Conservation (phyloP, 1,284 basidiomycete genomes). For the Cryptococcus sp. region DNA sequence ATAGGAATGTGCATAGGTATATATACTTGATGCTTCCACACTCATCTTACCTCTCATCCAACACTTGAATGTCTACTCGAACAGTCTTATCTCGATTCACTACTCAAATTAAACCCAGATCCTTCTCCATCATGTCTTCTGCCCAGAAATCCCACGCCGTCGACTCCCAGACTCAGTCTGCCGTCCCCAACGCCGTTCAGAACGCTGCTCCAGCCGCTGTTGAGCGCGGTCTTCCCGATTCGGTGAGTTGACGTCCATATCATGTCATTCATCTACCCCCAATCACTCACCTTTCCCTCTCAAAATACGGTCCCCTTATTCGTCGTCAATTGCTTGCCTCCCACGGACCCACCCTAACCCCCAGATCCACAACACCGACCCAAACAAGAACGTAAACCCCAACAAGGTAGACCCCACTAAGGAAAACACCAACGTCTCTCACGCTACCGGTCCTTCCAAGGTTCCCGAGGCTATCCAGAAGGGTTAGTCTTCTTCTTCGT, state of each 20-base stretch:
- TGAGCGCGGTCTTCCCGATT: constrained; percentile 21
- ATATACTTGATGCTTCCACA: too few species aligned
- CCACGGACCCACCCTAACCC: not conserved
- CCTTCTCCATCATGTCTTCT: not conserved
- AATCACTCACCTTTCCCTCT: not conserved
- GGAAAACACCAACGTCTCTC: constrained; percentile 13
- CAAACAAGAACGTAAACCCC: constrained; percentile 7
- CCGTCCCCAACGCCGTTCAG: constrained; percentile 19
- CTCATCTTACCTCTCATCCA: too few species aligned
- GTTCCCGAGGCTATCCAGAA: constrained; percentile 32
- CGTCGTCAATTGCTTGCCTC: not conserved
- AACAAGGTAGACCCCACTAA: not conserved
- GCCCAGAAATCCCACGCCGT: constrained; percentile 14
- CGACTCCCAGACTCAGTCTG: constrained; percentile 19
- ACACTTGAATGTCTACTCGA: too few species aligned
- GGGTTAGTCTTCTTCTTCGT: not conserved
- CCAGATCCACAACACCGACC: constrained; percentile 23
- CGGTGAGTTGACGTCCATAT: constrained; percentile 8
- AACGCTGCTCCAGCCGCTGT: constrained; percentile 15
- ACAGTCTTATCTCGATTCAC: too few species aligned
- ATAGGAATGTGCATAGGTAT: too few species aligned
- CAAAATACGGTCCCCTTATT: not conserved
- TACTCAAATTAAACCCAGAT: too few species aligned
- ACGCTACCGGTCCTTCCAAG: constrained; percentile 23
- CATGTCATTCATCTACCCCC: not conserved